Conservation (phyloP, 148 eudicot genomes). For the Chenopodium quinoa region DNA sequence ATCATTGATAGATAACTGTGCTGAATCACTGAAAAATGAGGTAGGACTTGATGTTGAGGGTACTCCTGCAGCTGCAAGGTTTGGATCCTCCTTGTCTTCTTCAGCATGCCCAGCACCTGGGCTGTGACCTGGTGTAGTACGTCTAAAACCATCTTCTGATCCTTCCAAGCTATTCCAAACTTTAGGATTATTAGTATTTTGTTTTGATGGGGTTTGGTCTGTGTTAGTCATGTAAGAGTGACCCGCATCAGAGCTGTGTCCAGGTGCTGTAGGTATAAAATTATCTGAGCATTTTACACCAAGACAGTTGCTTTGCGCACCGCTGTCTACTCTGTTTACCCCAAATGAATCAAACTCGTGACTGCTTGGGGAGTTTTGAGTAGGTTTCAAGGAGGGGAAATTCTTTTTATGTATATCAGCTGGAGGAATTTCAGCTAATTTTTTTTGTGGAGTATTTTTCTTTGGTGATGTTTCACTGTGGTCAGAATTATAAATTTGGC, state of each 20-base stretch:
- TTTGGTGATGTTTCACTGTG: constrained; percentile 4
- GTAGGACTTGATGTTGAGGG: constrained; percentile 13
- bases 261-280: constrained; percentile 48
- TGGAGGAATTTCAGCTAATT: background rate
- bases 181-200: constrained; percentile 5
- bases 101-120: constrained; percentile 11
- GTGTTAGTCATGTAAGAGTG: constrained; percentile 27
- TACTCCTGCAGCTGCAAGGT: background rate
- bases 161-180: background rate
- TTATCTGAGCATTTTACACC: constrained; percentile 16
- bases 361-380: constrained; percentile 4
- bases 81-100: constrained; percentile 9
- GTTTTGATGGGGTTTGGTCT: constrained; percentile 1
- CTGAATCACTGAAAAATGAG: constrained; percentile 17
- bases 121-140: constrained; percentile 3
- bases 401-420: background rate
- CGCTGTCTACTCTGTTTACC: constrained; percentile 12
- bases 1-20: constrained; percentile 6
- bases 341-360: background rate
- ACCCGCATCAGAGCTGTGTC: constrained; percentile 59
- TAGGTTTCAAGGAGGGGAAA: constrained; percentile 11
- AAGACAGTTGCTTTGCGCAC: background rate
- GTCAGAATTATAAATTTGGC: constrained; percentile 12
- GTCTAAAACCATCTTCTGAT: constrained; percentile 9
- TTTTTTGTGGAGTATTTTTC: constrained; percentile 5